Base-by-base conservation (phyloP, 2,329 filamentous ascomycete species). In the Stachybotrys elegans region DNA sequence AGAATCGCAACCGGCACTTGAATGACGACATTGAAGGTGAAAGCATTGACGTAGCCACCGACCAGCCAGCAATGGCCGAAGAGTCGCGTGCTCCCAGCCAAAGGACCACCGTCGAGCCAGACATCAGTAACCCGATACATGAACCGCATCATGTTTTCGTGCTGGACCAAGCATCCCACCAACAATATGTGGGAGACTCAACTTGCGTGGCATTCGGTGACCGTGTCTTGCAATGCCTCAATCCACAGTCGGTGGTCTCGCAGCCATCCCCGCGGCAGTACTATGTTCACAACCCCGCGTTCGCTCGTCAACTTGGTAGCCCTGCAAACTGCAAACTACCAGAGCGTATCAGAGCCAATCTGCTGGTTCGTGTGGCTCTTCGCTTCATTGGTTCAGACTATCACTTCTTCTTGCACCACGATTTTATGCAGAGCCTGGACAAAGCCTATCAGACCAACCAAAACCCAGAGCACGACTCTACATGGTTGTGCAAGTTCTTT, bases 341-440 rank as follows among this genome's bases (percentile, higher is more conserved):
- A 6, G 47, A 47, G n/a, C 47, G 47, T 20, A 49, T 49, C 32
- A 37, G 44, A 8, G 47, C 42, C 8, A 47, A 44, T 23, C 42
- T 49, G n/a, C 47, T 49, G 17, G 42, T 49, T 21, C 47, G 47
- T n/a, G 44, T 49, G n/a, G 47, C 47, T 22, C 42, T 49, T n/a
- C 44, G 47, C 12, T 49, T 49, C 44, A 49, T 49, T 20, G 47
- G 47, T n/a, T 42, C 47, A 19, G 47, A 49, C 34, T 49, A 49
- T 19, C 47, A 49, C 23, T 44, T 49, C 22, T 49, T 49, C 36
- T 31, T 47, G 29, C 47, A 49, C 31, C 39, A 44, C 8, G 47
- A 49, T 31, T 49, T 49, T 16, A 42, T 49, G 11, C 38, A 44
- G 19, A 27, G 40, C 19, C 27, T 49, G 3, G 38, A 49, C 8